phyloP scores from a whole-genome alignment of 768 basidiomycete genomes.

The Amanita pallidorosea region DNA sequence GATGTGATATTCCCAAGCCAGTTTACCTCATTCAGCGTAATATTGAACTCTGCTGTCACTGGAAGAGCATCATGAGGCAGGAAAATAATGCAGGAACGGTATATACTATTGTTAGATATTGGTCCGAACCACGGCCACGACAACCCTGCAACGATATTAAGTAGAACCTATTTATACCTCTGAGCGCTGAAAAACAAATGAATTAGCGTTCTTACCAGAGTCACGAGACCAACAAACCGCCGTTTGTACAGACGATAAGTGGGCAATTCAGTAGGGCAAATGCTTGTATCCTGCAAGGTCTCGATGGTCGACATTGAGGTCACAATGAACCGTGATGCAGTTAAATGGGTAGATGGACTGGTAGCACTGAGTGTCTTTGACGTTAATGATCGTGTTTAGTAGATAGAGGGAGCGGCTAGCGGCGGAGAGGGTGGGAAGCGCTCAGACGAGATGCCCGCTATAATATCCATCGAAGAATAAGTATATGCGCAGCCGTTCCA shows the following conservation, averaged over 20 bases:
- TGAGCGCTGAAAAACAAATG: background rate
- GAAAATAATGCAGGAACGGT: background rate
- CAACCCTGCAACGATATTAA: slow-evolving; percentile 58
- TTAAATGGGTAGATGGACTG: background rate
- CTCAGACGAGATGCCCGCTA: too few species aligned
- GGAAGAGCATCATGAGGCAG: background rate
- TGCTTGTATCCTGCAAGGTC: background rate
- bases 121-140: slow-evolving; percentile 80
- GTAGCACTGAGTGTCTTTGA: too few species aligned
- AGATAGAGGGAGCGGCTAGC: too few species aligned
- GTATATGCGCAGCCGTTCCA: too few species aligned
- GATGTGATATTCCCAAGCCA: slow-evolving; percentile 71
- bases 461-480: too few species aligned
- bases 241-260: slow-evolving; percentile 57
- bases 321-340: too few species aligned
- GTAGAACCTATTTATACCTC: slow-evolving; percentile 32
- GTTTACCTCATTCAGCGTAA: slow-evolving; percentile 62
- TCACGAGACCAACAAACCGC: slow-evolving; percentile 55
- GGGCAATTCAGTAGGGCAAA: background rate
- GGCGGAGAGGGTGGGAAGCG: too few species aligned
- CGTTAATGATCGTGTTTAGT: too few species aligned
- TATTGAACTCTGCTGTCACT: slow-evolving; percentile 57
- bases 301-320: background rate
- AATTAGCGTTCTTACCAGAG: slow-evolving; percentile 33
- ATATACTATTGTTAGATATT: slow-evolving; percentile 56